These are phyloP conservation scores for Daldinia sp. DNA, from an alignment of 2,329 filamentous ascomycete genomes.

Conservation along the genomic window DNA sequence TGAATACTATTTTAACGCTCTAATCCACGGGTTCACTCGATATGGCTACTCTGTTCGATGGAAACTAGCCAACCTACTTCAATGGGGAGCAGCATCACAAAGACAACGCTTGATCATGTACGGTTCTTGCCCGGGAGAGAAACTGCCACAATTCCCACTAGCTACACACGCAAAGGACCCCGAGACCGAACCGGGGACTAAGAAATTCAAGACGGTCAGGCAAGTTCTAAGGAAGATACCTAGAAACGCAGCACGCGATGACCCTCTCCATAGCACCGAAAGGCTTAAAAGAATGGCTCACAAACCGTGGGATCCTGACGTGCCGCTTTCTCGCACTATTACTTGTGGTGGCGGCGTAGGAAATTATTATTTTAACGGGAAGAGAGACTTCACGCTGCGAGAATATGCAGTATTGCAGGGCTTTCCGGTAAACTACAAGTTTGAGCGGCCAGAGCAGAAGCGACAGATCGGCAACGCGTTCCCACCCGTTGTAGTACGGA, in stretches of 20 bases:
- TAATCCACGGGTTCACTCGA: constrained; percentile 71
- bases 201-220: constrained; percentile 55
- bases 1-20: constrained; percentile 61
- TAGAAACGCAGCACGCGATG: constrained; percentile 19
- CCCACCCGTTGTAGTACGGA: constrained; percentile 65
- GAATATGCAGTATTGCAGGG: constrained; percentile 76
- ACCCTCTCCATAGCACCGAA: constrained; percentile 53
- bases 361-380: constrained; percentile 72
- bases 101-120: constrained; percentile 64
- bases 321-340: constrained; percentile 64
- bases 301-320: constrained; percentile 55
- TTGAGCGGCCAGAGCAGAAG: constrained; percentile 58
- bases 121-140: constrained; percentile 72
- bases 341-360: constrained; percentile 67
- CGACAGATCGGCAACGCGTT: constrained; percentile 84
- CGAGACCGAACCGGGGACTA: constrained; percentile 42
- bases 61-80: constrained; percentile 63
- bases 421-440: constrained; percentile 70
- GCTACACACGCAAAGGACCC: constrained; percentile 63
- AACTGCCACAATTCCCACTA: constrained; percentile 69
- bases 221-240: constrained; percentile 52
- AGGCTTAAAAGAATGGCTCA: constrained; percentile 43
- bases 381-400: constrained; percentile 68
- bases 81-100: constrained; percentile 60
- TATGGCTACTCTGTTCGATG: constrained; percentile 75